Conservation (phyloP, 1,284 basidiomycete species). For the Moesziomyces aphidis region DNA sequence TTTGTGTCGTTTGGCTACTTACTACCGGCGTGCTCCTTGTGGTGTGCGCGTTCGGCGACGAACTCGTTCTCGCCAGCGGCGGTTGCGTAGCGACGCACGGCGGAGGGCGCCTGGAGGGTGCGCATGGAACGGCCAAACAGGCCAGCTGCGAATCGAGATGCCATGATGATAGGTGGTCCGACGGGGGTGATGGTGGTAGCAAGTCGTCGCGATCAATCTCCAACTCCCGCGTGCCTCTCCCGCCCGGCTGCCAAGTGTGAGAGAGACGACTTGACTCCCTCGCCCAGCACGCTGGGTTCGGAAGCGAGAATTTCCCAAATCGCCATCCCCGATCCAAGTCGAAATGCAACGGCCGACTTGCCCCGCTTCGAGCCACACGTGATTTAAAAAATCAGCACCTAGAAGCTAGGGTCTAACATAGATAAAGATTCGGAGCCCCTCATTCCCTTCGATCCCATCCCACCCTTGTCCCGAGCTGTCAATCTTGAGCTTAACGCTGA, state of each 20-base stretch:
- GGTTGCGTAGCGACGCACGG: constrained; percentile 25
- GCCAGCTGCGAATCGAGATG: constrained; percentile 43
- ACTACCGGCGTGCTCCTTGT: constrained; percentile 62
- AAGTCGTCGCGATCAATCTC: neutral
- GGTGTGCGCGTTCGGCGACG: constrained; percentile 49
- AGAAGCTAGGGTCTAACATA: neutral
- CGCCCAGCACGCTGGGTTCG: neutral
- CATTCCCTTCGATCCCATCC: neutral
- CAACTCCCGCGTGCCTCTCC: no score
- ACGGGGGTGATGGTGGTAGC: constrained; percentile 1
- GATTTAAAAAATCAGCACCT: neutral
- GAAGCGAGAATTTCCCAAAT: neutral
- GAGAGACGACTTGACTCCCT: neutral
- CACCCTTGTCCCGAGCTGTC: neutral
- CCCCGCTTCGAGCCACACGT: neutral
- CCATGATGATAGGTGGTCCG: constrained; percentile 23
- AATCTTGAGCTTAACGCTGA: constrained; percentile 10
- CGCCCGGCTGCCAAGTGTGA: no score
- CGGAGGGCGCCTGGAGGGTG: constrained; percentile 13
- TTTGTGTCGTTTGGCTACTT: constrained; percentile 12
- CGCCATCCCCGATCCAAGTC: neutral
- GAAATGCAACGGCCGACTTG: neutral
- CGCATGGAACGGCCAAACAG: constrained; percentile 33
- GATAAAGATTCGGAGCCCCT: no score
- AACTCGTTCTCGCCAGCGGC: constrained; percentile 53